A percentile compares a stretch with the other conserved stretches of the same genome.
Evolutionary conservation across 805 yeast species (phyloP).

Genomic region (Hanseniaspora singularis): DNA sequence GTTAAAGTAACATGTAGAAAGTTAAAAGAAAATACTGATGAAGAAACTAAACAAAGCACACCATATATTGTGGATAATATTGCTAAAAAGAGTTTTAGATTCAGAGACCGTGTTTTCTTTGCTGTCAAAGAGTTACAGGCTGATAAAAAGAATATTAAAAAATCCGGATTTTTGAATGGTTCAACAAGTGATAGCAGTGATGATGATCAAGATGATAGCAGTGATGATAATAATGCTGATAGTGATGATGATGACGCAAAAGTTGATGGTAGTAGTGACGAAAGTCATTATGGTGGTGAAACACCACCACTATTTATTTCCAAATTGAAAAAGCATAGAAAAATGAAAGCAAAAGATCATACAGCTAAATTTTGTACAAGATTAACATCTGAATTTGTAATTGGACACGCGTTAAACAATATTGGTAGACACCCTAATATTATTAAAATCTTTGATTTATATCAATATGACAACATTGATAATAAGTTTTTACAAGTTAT

Average conservation of each 20-base stretch:
- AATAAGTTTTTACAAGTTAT: constrained; percentile 75
- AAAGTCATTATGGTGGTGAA: not conserved
- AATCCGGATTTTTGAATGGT: not conserved
- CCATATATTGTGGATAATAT: constrained; percentile 14
- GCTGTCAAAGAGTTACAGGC: constrained; percentile 78
- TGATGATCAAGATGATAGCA: not conserved
- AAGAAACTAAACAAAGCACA: constrained; percentile 14
- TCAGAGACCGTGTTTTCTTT: constrained; percentile 56
- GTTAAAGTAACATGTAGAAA: constrained; percentile 67
- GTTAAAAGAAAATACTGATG: constrained; percentile 11
- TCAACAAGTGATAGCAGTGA: not conserved
- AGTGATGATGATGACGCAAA: not conserved
- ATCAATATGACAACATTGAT: constrained; percentile 44
- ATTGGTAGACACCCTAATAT: constrained; percentile 48
- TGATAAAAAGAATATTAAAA: constrained; percentile 1
- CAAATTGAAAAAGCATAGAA: constrained; percentile 10
- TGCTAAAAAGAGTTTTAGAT: constrained; percentile 49
- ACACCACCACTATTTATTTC: not conserved
- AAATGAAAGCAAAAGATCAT: constrained; percentile 72
- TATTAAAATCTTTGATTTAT: constrained; percentile 65
- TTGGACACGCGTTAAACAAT: constrained; percentile 60
- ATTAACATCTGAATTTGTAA: constrained; percentile 75
- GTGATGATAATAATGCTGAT: not conserved
- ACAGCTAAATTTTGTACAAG: constrained; percentile 85
- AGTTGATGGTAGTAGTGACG: not conserved